Evolutionary conservation across 2,329 filamentous ascomycete species (phyloP), one percentile per base, ranked within the genome.

Genomic region (Trichoderma hamatum): DNA sequence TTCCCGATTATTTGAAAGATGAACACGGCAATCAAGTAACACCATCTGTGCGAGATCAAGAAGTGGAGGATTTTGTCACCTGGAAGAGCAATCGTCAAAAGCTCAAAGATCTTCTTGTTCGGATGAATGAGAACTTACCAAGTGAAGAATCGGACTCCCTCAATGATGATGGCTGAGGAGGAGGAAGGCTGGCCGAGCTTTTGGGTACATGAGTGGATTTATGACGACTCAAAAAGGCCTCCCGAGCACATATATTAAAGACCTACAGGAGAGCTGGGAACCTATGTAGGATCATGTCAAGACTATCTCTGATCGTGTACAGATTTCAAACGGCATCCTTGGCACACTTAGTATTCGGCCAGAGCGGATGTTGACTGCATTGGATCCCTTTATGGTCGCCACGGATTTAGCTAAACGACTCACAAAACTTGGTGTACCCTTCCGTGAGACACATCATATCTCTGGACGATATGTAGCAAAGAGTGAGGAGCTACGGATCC

Each of bases 281-380:
- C 90, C 91, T n/a, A 88, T 97, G 81, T 87, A 97, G 61, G 92
- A 96, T 79, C 88, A 90, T 78, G 87, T 94, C 80, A 92, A 93
- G 85, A 95, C 92, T 6, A 85, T 96, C 71, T 86, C 85, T 68
- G 91, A 96, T 82, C 93, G 91, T 76, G 86, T 96, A 67, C 89
- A 91, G 79, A 97, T 97, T 74, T 92, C 92, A 32, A 92, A 91
- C 30, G 92, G 94, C 67, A 91, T 96, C 5, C 84, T 97, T 3
- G 88, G 88, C 1, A 96, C 93, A 0, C 83, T 96, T 14, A 86
- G 83, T 7, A 85, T 91, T 71, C 84, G 87, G 75, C 88, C 91
- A 0, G 89, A 92, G 71, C 90, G 89, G 81, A 97, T 97, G 93
- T 82, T 83, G 70, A 91, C 90, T 21, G 90, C 92, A 0, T 84